These are phyloP conservation scores for Geoglossum glabrum DNA, from an alignment of 495 filamentous ascomycete species.

Conservation along the genomic window DNA sequence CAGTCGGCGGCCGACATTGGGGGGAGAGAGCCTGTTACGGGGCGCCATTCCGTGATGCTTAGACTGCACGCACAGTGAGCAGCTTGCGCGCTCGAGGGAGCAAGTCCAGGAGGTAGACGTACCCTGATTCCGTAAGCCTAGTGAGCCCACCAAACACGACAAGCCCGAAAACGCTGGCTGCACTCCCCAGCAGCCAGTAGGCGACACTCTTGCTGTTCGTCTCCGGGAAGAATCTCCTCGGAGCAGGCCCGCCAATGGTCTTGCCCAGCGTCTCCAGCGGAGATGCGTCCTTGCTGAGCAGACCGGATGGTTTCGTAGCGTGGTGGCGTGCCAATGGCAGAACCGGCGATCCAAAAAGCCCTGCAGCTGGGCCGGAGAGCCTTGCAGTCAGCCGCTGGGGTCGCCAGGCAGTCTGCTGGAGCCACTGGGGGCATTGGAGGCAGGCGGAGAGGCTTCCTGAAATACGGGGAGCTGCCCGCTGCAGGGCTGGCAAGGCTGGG, in stretches of 20 bases:
- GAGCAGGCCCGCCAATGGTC: background rate
- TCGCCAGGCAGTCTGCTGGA: constrained; percentile 4
- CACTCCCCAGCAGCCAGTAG: constrained; percentile 85
- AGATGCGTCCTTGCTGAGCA: background rate
- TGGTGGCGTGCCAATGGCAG: background rate
- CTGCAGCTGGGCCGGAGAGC: background rate
- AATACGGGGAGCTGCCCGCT: constrained; percentile 31
- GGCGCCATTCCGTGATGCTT: constrained; percentile 98
- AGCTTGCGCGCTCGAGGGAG: background rate
- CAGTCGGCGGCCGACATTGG: constrained; percentile 58
- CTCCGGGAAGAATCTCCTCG: constrained; percentile 39
- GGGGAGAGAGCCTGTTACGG: constrained; percentile 83
- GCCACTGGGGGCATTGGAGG: constrained; percentile 33
- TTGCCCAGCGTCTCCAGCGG: constrained; percentile 3
- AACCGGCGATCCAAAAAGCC: background rate
- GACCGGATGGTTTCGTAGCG: background rate
- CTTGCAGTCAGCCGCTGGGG: background rate
- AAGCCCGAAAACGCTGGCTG: constrained; percentile 84
- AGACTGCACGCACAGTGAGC: constrained; percentile 30
- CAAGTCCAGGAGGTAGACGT: constrained; percentile 13
- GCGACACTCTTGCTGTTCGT: constrained; percentile 53
- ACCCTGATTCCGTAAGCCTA: constrained; percentile 90
- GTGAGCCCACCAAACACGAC: constrained; percentile 91
- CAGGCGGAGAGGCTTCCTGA: constrained; percentile 37
- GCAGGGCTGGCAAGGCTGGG: constrained; percentile 26